Evolutionary conservation across 345 rosid genomes (phyloP).

Genomic region (Triadica sebifera): DNA sequence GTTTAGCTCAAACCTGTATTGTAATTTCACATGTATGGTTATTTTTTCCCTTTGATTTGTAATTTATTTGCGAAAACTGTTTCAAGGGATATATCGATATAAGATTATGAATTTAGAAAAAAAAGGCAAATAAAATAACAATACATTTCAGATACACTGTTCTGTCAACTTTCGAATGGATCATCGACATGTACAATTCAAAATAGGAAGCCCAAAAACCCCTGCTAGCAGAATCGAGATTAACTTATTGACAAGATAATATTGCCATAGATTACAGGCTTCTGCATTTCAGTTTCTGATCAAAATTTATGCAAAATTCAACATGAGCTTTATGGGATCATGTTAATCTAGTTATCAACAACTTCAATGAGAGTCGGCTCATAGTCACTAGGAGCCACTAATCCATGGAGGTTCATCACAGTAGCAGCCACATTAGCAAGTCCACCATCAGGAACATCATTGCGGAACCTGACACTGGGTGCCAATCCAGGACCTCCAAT

Average conservation of each 20-base stretch:
- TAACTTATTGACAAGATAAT: constrained; percentile 6
- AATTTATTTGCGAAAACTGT: no score
- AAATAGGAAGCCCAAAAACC: not conserved
- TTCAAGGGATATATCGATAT: no score
- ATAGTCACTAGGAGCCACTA: constrained; percentile 74
- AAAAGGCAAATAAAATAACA: not conserved
- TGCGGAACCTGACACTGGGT: constrained; percentile 64
- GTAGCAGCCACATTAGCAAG: constrained; percentile 99
- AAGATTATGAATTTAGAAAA: not conserved
- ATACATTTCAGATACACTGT: not conserved
- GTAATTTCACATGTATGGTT: no score
- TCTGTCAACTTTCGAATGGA: no score
- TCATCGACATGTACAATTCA: not conserved
- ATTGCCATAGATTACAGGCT: not conserved
- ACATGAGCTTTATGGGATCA: no score
- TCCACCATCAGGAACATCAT: constrained; percentile 58
- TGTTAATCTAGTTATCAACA: constrained; percentile 33
- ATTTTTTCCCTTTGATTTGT: no score
- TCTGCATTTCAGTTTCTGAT: constrained; percentile 10
- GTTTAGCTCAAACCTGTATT: no score
- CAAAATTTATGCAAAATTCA: not conserved
- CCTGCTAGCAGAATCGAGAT: not conserved
- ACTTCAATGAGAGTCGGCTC: constrained; percentile 89
- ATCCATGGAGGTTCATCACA: constrained; percentile 89
- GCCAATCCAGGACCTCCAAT: constrained; percentile 89